A percentile compares a stretch with the other conserved stretches of the same genome.
Evolutionary conservation across 257 asterid genomes (phyloP).

Genomic region (Lavandula angustifolia): DNA sequence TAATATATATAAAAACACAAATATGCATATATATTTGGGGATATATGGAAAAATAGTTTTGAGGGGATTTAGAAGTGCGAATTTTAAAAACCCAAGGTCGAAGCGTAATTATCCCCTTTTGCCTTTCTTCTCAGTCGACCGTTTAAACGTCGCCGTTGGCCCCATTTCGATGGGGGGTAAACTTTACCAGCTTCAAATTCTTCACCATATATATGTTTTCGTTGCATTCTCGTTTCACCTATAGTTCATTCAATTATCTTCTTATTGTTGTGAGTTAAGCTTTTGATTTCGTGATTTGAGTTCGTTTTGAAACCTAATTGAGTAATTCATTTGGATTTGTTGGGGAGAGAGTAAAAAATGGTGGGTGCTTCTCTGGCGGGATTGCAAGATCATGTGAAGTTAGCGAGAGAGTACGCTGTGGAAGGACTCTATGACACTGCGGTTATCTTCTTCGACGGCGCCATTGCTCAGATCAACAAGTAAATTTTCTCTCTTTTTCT

Average conservation of each 20-base stretch:
- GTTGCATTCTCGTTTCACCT: constrained; percentile 23
- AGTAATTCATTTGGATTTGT: constrained; percentile 28
- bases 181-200: constrained; percentile 36
- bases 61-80: not conserved
- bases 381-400: constrained; percentile 82
- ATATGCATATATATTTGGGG: no score
- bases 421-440: constrained; percentile 94
- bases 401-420: constrained; percentile 90
- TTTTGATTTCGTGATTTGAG: constrained; percentile 17
- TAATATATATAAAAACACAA: no score
- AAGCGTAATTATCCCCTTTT: constrained; percentile 20
- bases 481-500: constrained; percentile 24
- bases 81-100: constrained; percentile 22
- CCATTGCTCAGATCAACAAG: constrained; percentile 98
- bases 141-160: constrained; percentile 61
- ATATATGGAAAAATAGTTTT: no score
- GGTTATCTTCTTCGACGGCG: constrained; percentile 93
- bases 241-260: not conserved
- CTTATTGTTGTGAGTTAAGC: constrained; percentile 19
- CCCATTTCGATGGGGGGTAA: constrained; percentile 29
- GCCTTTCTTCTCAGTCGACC: constrained; percentile 37
- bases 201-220: constrained; percentile 17
- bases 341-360: constrained; percentile 37
- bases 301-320: constrained; percentile 29
- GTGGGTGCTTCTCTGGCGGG: constrained; percentile 74